Conservation (phyloP, 495 filamentous ascomycete genomes). For the Neurospora sp. region DNA sequence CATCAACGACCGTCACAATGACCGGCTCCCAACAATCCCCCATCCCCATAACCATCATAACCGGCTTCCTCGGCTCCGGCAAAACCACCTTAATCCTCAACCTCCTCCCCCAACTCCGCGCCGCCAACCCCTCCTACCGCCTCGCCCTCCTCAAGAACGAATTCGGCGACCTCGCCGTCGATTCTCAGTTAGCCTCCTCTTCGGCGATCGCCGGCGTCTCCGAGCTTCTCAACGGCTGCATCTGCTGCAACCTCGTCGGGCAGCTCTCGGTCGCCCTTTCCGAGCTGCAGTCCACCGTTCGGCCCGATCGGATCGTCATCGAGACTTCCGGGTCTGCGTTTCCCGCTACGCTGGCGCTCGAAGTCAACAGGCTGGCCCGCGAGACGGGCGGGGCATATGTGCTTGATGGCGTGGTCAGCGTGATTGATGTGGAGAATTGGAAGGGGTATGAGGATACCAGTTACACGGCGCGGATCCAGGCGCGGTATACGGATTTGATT, state of each 20-base stretch:
- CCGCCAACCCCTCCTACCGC: constrained; percentile 53
- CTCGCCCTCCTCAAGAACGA: constrained; percentile 97
- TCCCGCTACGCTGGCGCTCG: constrained; percentile 83
- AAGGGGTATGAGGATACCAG: constrained; percentile 85
- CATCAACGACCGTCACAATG: not conserved
- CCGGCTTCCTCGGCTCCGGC: constrained; percentile 88
- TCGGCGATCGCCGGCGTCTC: constrained; percentile 77
- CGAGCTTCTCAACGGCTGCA: constrained; percentile 91
- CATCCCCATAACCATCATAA: constrained; percentile 87
- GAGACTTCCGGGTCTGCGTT: constrained; percentile 87
- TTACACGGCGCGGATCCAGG: constrained; percentile 79
- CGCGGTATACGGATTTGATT: constrained; percentile 83
- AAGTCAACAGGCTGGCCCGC: constrained; percentile 69
- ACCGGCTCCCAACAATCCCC: constrained; percentile 46
- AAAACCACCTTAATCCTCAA: constrained; percentile 91
- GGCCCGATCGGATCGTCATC: constrained; percentile 79
- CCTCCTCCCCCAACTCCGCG: constrained; percentile 75
- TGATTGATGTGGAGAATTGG: constrained; percentile 98
- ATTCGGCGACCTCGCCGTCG: constrained; percentile 88
- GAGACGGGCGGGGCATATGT: constrained; percentile 54
- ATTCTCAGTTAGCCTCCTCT: constrained; percentile 77
- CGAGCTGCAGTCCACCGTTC: constrained; percentile 48
- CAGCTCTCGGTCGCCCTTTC: constrained; percentile 72
- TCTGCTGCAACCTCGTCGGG: constrained; percentile 96
- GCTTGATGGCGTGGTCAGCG: constrained; percentile 83